Evolutionary conservation across 2,329 filamentous ascomycete genomes (phyloP), one percentile per base, ranked within the genome.

Genomic region (Scedosporium boydii): DNA sequence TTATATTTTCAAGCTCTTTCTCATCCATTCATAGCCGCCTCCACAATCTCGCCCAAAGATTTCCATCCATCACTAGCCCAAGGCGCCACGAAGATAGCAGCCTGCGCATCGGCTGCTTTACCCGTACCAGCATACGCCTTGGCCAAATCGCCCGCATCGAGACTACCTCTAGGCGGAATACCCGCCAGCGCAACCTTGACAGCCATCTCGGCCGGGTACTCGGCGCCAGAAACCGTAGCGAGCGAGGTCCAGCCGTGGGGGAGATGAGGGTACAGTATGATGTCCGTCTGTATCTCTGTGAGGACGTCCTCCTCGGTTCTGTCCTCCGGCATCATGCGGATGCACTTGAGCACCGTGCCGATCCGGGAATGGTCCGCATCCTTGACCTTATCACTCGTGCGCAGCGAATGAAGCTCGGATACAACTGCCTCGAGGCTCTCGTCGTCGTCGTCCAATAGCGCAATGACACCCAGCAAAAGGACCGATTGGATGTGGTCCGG

Each of bases 201-300:
- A 1, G 92, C 90, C 86, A 96, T 92, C 67, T 90, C 85, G 2
- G 90, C 87, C 0, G 80, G 75, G 62, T 81, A 76, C n/a, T 77
- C 75, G 60, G 78, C 75, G 2, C 81, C 83, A 0, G 81, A 82
- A 0, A 83, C 73, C 44, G 85, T 80, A 0, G 89, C 86, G 26
- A 98, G 78, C 59, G 88, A 81, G 51, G 85, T 82, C 95, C 95
- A 99, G 0, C 91, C 90, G 60, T 89, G 84, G 0, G 92, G 86
- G 63, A 92, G 82, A 63, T 87, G 81, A 0, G 95, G 95, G 58
- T 89, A 83, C 23, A 97, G 81, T 83, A 97, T 88, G 18, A 96
- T 84, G 62, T 91, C 87, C 16, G 81, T 84, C 69, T 91, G 87
- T 0, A 90, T 83, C 74, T 95, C 88, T 1, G 82, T 78, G 42